phyloP scores from a whole-genome alignment of 2,329 filamentous ascomycete species.

The Botrytis tulipae region DNA sequence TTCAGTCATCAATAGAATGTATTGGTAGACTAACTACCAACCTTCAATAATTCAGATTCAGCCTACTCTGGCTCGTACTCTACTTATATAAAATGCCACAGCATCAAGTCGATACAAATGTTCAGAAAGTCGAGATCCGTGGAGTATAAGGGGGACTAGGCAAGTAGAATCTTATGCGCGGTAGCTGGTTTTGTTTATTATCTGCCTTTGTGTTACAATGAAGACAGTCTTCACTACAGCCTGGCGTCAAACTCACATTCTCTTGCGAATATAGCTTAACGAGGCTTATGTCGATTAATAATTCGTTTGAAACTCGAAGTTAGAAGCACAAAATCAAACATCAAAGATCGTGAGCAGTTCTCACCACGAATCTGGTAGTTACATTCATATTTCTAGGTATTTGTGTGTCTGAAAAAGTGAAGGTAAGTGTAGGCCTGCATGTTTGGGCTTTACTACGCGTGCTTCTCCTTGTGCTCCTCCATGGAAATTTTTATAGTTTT shows the following conservation, averaged over 20 bases:
- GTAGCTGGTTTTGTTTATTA: not conserved
- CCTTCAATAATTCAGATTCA: not conserved
- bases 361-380: not conserved
- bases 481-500: too few relatives aligned
- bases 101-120: not conserved
- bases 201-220: not conserved
- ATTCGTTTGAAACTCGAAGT: not conserved
- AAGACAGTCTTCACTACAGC: not conserved
- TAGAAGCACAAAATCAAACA: not conserved
- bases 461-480: not conserved
- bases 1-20: not conserved
- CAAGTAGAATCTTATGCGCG: not conserved
- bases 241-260: not conserved
- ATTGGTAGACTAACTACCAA: not conserved
- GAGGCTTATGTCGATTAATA: not conserved
- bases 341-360: not conserved
- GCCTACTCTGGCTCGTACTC: not conserved
- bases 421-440: not conserved
- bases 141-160: not conserved
- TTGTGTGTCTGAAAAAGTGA: too few relatives aligned
- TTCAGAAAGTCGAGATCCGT: not conserved
- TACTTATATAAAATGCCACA: not conserved
- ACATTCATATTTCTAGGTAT: too few relatives aligned
- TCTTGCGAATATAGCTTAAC: not conserved
- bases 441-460: not conserved